Conservation (phyloP, 805 yeast species). For the Kluyveromyces dobzhanskii region DNA sequence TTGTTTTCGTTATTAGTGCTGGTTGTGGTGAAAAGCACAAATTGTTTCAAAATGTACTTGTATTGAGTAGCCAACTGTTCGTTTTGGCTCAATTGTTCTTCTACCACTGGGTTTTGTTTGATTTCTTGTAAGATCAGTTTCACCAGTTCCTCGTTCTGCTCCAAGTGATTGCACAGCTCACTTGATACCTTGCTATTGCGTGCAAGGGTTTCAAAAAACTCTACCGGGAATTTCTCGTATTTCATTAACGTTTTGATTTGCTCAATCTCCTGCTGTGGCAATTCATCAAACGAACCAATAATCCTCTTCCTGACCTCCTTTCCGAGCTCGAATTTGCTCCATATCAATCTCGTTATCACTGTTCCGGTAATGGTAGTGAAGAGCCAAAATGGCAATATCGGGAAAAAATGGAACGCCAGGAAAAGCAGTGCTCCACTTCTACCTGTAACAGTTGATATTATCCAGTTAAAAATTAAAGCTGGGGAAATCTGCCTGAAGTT, state of each 20-base stretch:
- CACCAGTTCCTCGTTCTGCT: background rate
- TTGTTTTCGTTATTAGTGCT: too few species aligned
- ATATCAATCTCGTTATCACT: background rate
- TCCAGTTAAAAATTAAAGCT: background rate
- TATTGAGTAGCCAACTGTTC: background rate
- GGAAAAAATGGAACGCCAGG: background rate
- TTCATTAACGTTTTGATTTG: background rate
- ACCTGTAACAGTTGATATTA: background rate
- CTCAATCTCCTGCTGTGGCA: background rate
- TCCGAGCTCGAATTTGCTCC: background rate
- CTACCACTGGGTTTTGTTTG: background rate
- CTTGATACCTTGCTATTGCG: background rate
- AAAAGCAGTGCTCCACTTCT: background rate
- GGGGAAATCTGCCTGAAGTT: too few species aligned
- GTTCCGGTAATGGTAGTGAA: background rate
- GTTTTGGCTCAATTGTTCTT: background rate
- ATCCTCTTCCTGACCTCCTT: background rate
- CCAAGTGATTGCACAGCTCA: background rate
- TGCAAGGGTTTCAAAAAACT: background rate
- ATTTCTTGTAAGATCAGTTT: background rate
- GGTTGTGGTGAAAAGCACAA: background rate
- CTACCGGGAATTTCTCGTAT: background rate
- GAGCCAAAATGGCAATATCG: background rate
- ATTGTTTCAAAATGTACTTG: background rate
- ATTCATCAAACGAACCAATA: conserved; percentile 1